These are phyloP conservation scores for Iris macrosiphon DNA, from an alignment of 106 monocot species.

Conservation along the genomic window DNA sequence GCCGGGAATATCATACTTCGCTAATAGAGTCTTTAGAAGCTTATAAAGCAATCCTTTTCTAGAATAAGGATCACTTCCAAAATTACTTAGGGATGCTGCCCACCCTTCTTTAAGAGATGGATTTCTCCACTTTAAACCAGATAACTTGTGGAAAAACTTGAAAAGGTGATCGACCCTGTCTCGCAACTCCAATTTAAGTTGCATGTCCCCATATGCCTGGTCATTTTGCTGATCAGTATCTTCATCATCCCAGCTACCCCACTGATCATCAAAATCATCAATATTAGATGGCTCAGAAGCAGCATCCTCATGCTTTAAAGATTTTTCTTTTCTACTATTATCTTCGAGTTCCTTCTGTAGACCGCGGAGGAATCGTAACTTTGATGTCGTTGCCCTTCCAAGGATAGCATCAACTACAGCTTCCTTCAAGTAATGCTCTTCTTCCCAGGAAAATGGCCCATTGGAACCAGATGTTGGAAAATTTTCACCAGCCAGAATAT, in stretches of 20 bases:
- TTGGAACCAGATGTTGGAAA: conserved; percentile 62
- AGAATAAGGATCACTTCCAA: conserved; percentile 32
- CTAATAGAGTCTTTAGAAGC: conserved; percentile 50
- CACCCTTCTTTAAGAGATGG: conserved; percentile 36
- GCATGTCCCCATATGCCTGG: conserved; percentile 63
- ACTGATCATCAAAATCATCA: conserved; percentile 91
- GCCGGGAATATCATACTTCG: conserved; percentile 69
- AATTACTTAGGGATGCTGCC: conserved; percentile 25
- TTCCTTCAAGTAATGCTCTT: conserved; percentile 87
- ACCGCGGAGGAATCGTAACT: conserved; percentile 66
- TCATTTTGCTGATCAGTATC: conserved; percentile 47
- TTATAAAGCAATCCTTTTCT: conserved; percentile 80
- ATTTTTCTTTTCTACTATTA: conserved; percentile 29
- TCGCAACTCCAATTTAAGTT: conserved; percentile 86
- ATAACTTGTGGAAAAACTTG: conserved; percentile 73
- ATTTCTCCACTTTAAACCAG: conserved; percentile 61
- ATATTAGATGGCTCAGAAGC: conserved; percentile 17
- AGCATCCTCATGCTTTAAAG: conserved; percentile 18
- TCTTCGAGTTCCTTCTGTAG: conserved; percentile 70
- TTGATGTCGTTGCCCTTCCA: conserved; percentile 36
- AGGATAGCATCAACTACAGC: conserved; percentile 72
- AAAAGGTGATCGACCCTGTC: conserved; percentile 89
- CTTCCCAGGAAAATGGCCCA: conserved; percentile 97
- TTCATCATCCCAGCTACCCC: conserved; percentile 92
- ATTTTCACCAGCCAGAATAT: conserved; percentile 88